A percentile compares a stretch with the other conserved stretches of the same genome.
These are phyloP conservation scores for Aspergillus aculeatus DNA, from an alignment of 2,329 filamentous ascomycete genomes.

Conservation along the genomic window DNA sequence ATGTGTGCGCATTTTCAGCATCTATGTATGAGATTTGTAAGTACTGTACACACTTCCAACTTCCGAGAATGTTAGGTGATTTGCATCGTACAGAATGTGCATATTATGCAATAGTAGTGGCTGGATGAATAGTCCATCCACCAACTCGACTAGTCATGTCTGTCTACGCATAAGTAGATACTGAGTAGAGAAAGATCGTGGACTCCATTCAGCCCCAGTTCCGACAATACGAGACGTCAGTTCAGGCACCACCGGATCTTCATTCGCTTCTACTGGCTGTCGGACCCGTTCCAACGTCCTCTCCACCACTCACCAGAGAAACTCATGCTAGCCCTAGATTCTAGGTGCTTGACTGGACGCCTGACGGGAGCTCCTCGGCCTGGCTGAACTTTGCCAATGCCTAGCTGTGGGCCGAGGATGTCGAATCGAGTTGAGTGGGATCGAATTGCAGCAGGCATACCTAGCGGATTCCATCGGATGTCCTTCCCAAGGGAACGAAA, in stretches of 20 bases:
- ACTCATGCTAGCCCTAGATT: slow-evolving; percentile 5
- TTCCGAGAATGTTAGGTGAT: too few species aligned
- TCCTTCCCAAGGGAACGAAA: too few species aligned
- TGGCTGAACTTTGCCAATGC: slow-evolving; percentile 11
- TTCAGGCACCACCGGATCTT: slow-evolving; percentile 21
- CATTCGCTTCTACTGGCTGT: slow-evolving; percentile 16
- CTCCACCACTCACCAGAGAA: slow-evolving; percentile 7
- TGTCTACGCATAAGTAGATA: too few species aligned
- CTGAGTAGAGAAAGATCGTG: background rate
- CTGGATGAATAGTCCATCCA: too few species aligned
- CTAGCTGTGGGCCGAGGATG: slow-evolving; percentile 4
- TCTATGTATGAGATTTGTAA: too few species aligned
- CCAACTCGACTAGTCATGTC: too few species aligned
- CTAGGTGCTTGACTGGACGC: slow-evolving; percentile 10
- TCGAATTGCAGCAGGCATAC: background rate
- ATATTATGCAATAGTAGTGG: too few species aligned
- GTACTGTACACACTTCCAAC: too few species aligned
- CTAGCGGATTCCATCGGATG: background rate
- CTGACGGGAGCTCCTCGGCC: slow-evolving; percentile 9
- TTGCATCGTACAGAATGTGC: too few species aligned
- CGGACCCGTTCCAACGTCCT: slow-evolving; percentile 19
- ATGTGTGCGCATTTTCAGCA: too few species aligned
- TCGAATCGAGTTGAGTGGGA: background rate
- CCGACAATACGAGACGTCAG: slow-evolving; percentile 9
- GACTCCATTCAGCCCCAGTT: background rate